Evolutionary conservation across 2,329 filamentous ascomycete species (phyloP).

Genomic region (Hypoxylon sp.): DNA sequence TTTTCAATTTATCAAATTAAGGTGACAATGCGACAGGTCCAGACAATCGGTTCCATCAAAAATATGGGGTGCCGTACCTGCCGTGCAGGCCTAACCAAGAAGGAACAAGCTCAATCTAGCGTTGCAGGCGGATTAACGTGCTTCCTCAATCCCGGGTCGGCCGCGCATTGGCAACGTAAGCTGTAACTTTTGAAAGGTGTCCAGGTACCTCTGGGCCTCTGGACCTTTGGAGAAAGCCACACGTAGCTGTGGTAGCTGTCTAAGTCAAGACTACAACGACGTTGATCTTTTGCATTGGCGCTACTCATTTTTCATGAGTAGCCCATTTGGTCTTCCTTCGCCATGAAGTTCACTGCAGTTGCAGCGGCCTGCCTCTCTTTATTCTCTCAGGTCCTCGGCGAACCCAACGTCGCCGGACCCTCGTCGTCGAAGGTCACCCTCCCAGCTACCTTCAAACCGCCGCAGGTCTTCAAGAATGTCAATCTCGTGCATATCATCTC

Average conservation of each 20-base stretch:
- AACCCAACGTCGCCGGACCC: slow-evolving; percentile 50
- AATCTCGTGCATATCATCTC: slow-evolving; percentile 93
- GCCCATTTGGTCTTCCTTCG: slow-evolving; percentile 51
- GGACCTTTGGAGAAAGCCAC: slow-evolving; percentile 28
- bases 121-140: slow-evolving; percentile 40
- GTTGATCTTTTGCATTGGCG: slow-evolving; percentile 45
- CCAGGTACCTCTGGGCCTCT: slow-evolving; percentile 16
- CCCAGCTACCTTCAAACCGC: slow-evolving; percentile 81
- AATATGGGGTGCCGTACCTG: slow-evolving; percentile 33
- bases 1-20: slow-evolving; percentile 26
- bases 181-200: slow-evolving; percentile 52
- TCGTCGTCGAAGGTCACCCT: slow-evolving; percentile 72
- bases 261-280: slow-evolving; percentile 34
- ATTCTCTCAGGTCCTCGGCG: slow-evolving; percentile 63
- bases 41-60: slow-evolving; percentile 33
- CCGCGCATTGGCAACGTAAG: slow-evolving; percentile 53
- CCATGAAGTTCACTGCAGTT: slow-evolving; percentile 65
- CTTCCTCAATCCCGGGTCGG: slow-evolving; percentile 36
- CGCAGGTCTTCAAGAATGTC: slow-evolving; percentile 92
- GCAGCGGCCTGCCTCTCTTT: slow-evolving; percentile 73
- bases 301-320: slow-evolving; percentile 54
- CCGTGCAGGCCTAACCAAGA: slow-evolving; percentile 27
- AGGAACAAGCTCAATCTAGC: slow-evolving; percentile 19
- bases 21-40: slow-evolving; percentile 23
- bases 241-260: slow-evolving; percentile 42